phyloP scores from a whole-genome alignment of 768 basidiomycete species.

The Suillus brevipes region DNA sequence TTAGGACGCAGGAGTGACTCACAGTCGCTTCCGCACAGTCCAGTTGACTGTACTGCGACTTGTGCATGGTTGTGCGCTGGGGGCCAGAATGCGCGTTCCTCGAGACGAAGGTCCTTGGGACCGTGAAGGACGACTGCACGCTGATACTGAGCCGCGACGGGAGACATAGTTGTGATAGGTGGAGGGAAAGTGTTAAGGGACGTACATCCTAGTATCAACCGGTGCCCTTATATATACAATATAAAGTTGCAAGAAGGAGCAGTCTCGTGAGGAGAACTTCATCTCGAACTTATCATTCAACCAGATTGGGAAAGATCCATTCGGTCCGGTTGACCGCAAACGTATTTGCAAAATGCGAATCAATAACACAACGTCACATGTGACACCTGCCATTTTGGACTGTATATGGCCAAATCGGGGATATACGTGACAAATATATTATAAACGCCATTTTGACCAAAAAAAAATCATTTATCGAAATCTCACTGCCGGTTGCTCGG shows the following conservation, averaged over 20 bases:
- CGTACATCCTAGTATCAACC: constrained; percentile 21
- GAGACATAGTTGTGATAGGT: constrained; percentile 38
- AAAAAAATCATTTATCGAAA: neutral
- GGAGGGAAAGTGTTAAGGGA: constrained; percentile 26
- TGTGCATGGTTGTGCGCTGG: constrained; percentile 76
- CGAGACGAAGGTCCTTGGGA: constrained; percentile 77
- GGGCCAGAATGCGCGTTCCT: constrained; percentile 69
- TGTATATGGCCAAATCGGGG: constrained; percentile 18
- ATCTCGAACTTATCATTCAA: constrained; percentile 21
- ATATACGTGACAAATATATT: constrained; percentile 8
- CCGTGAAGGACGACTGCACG: constrained; percentile 82
- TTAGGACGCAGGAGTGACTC: constrained; percentile 28
- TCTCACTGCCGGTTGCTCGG: constrained; percentile 26
- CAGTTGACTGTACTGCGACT: constrained; percentile 78
- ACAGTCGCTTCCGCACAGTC: constrained; percentile 89
- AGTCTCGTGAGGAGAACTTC: constrained; percentile 35
- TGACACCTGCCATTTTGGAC: neutral
- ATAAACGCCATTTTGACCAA: neutral
- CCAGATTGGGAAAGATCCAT: constrained; percentile 20
- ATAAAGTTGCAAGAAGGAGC: constrained; percentile 32
- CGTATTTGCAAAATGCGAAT: constrained; percentile 19
- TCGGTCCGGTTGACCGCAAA: constrained; percentile 36
- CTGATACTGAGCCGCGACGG: constrained; percentile 53
- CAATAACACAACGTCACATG: constrained; percentile 14
- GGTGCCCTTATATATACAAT: constrained; percentile 22